Evolutionary conservation across 2,329 filamentous ascomycete genomes (phyloP).

Genomic region (Xylariaceae sp.): DNA sequence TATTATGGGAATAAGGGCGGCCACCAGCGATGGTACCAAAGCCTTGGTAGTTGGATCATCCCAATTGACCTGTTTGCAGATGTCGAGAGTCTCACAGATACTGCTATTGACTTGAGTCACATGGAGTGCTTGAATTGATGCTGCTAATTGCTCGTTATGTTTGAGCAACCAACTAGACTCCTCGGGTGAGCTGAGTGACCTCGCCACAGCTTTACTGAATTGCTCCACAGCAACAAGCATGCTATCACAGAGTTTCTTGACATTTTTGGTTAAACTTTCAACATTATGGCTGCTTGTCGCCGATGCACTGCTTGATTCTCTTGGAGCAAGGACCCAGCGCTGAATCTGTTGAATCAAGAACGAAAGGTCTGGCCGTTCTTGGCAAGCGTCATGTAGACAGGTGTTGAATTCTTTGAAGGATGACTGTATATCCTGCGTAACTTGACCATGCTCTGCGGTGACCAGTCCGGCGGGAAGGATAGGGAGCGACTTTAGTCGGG

Average conservation of each 20-base stretch:
- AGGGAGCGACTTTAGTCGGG: conserved; percentile 41
- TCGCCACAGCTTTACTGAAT: conserved; percentile 53
- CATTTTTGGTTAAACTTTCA: conserved; percentile 49
- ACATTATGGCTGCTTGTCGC: conserved; percentile 24
- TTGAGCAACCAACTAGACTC: conserved; percentile 60
- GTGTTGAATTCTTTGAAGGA: conserved; percentile 38
- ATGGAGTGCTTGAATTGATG: conserved; percentile 56
- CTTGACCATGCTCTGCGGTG: conserved; percentile 35
- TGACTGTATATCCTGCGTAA: conserved; percentile 35
- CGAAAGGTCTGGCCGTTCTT: conserved; percentile 52
- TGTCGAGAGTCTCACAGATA: conserved; percentile 30
- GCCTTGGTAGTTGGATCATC: conserved; percentile 39
- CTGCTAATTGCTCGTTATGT: conserved; percentile 49
- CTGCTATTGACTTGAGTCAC: conserved; percentile 49
- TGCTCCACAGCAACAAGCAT: conserved; percentile 77
- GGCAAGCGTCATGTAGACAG: conserved; percentile 43
- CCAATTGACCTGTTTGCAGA: conserved; percentile 37
- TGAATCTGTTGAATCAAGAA: conserved; percentile 64
- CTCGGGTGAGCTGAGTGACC: conserved; percentile 56
- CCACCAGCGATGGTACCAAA: conserved; percentile 54
- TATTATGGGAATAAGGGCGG: conserved; percentile 65
- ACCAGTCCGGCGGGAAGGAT: conserved; percentile 50
- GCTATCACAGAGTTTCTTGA: conserved; percentile 66
- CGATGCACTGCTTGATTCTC: conserved; percentile 24
- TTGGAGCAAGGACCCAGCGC: conserved; percentile 53